Conservation (phyloP, 495 filamentous ascomycete genomes). For the Penicillium verhagenii region DNA sequence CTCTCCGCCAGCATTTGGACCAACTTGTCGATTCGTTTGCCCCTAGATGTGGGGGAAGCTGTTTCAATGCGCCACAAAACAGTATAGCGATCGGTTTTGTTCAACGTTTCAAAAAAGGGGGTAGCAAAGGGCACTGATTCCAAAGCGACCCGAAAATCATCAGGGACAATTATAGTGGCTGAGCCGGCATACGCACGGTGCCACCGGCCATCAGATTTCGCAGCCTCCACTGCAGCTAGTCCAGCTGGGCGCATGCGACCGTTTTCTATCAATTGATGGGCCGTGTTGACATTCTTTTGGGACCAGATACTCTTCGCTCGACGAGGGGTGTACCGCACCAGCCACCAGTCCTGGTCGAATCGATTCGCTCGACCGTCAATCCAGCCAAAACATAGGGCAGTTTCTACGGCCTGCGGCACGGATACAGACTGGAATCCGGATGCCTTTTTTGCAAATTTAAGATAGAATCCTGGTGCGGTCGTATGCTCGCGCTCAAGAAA, state of each 20-base stretch:
- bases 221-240: slow-evolving; percentile 47
- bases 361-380: slow-evolving; percentile 55
- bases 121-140: slow-evolving; percentile 25
- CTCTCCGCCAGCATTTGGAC: slow-evolving; percentile 23
- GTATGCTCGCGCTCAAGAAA: slow-evolving; percentile 44
- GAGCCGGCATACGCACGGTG: slow-evolving; percentile 51
- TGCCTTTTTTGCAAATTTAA: slow-evolving; percentile 54
- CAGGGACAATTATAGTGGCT: slow-evolving; percentile 41
- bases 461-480: slow-evolving; percentile 45
- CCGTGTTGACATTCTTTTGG: slow-evolving; percentile 46
- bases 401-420: slow-evolving; percentile 54
- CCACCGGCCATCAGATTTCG: slow-evolving; percentile 56
- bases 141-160: slow-evolving; percentile 40
- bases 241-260: slow-evolving; percentile 51
- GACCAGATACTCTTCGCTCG: slow-evolving; percentile 55
- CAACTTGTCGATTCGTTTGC: slow-evolving; percentile 18
- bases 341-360: slow-evolving; percentile 39
- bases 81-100: slow-evolving; percentile 41
- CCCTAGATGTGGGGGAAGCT: slow-evolving; percentile 18
- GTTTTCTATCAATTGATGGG: slow-evolving; percentile 34
- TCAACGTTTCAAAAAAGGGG: slow-evolving; percentile 39
- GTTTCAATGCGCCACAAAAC: slow-evolving; percentile 45
- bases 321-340: slow-evolving; percentile 55
- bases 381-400: slow-evolving; percentile 58
- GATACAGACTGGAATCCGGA: slow-evolving; percentile 43